A percentile compares a stretch with the other conserved stretches of the same genome.
These are phyloP conservation scores for Aspergillus ochraceoroseus DNA, from an alignment of 2,329 filamentous ascomycete genomes.

Conservation along the genomic window DNA sequence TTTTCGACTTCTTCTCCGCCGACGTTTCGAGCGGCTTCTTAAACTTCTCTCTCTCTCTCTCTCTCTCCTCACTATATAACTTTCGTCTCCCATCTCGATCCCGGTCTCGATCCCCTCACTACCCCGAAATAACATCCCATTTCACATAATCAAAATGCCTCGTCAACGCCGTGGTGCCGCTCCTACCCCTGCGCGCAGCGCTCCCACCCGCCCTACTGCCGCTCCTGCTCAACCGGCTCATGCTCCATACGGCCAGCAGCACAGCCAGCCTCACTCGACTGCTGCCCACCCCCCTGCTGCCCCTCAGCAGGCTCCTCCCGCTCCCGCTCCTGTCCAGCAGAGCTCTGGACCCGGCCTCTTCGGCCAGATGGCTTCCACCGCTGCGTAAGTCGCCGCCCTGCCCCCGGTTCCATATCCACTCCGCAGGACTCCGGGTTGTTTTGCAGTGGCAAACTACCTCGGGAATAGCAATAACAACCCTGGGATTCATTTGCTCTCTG, in stretches of 20 bases:
- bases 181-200: conserved; percentile 49
- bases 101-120: conserved; percentile 19
- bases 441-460: not conserved
- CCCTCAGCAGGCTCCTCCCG: conserved; percentile 42
- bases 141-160: conserved; percentile 59
- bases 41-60: no score
- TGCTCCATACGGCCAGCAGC: conserved; percentile 53
- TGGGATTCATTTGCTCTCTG: no score
- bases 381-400: conserved; percentile 67
- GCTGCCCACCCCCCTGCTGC: conserved; percentile 49
- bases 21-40: conserved; percentile 23
- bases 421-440: not conserved
- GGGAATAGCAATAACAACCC: not conserved
- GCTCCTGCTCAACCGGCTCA: conserved; percentile 55
- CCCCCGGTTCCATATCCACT: conserved; percentile 6
- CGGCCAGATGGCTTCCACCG: conserved; percentile 94
- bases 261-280: conserved; percentile 66
- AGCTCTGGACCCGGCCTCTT: conserved; percentile 76
- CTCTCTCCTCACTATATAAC: conserved; percentile 17
- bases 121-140: conserved; percentile 23
- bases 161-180: conserved; percentile 66
- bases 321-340: conserved; percentile 42
- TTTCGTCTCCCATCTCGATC: conserved; percentile 10
- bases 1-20: conserved; percentile 26
- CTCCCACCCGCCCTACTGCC: conserved; percentile 61